These are phyloP conservation scores for Aspergillus conjunctus DNA, from an alignment of 495 filamentous ascomycete genomes.

Conservation along the genomic window DNA sequence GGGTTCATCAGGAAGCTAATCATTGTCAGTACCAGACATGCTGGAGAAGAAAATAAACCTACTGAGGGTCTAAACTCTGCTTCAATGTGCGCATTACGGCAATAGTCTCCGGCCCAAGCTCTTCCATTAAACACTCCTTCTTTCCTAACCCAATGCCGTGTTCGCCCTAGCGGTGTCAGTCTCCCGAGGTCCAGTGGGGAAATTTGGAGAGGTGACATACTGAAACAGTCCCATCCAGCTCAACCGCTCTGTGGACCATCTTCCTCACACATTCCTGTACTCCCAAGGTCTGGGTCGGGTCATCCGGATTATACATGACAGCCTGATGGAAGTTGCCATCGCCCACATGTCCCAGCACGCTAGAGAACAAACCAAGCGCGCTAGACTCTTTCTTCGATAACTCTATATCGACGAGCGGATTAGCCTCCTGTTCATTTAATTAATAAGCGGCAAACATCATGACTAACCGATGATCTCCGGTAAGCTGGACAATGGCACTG, in stretches of 20 bases:
- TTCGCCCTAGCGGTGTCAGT: slow-evolving; percentile 54
- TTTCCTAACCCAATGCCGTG: slow-evolving; percentile 85
- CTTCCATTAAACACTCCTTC: slow-evolving; percentile 69
- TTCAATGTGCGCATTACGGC: slow-evolving; percentile 83
- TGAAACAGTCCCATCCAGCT: slow-evolving; percentile 78
- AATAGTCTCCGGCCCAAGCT: slow-evolving; percentile 74
- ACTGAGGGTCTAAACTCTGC: slow-evolving; percentile 68
- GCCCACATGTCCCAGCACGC: slow-evolving; percentile 77
- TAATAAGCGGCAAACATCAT: background rate
- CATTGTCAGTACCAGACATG: slow-evolving; percentile 1
- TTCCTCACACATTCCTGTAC: slow-evolving; percentile 76
- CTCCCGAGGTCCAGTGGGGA: background rate
- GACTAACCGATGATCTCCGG: slow-evolving; percentile 71
- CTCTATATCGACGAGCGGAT: slow-evolving; percentile 42
- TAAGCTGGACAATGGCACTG: slow-evolving; percentile 78
- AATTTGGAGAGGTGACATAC: slow-evolving; percentile 12
- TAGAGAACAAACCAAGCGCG: slow-evolving; percentile 77
- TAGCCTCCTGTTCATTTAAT: background rate
- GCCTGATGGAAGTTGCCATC: slow-evolving; percentile 90
- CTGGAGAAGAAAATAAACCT: background rate
- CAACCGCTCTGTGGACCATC: slow-evolving; percentile 79
- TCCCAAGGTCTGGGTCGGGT: slow-evolving; percentile 54
- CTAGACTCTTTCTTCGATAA: slow-evolving; percentile 69
- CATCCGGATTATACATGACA: slow-evolving; percentile 70
- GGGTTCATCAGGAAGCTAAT: slow-evolving; percentile 77